A percentile compares a stretch with the other conserved stretches of the same genome.
phyloP scores from a whole-genome alignment of 192 early-diverging fungal species.

The Mortierella claussenii region DNA sequence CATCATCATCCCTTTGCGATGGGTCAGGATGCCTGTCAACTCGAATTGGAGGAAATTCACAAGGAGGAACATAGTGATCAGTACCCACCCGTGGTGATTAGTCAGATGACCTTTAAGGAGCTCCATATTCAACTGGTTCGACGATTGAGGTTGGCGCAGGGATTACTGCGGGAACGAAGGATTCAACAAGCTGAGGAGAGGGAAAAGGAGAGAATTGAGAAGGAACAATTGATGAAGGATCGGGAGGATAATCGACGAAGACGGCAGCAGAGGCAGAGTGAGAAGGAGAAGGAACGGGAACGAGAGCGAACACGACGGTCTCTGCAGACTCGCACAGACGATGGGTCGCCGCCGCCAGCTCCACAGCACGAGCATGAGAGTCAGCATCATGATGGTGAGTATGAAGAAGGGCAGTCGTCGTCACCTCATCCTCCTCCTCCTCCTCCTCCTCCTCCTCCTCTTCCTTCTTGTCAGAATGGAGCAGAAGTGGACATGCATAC shows the following conservation, averaged over 20 bases:
- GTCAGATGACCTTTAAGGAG: slow-evolving; percentile 22
- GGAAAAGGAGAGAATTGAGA: background rate
- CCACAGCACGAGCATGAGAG: too few relatives aligned
- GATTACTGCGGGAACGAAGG: slow-evolving; percentile 15
- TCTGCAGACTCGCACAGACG: background rate
- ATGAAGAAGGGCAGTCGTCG: too few relatives aligned
- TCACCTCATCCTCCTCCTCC: background rate
- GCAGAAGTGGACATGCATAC: too few relatives aligned
- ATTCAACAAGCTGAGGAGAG: slow-evolving; percentile 10
- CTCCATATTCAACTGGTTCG: slow-evolving; percentile 36
- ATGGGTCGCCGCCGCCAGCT: too few relatives aligned
- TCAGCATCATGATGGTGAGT: too few relatives aligned
- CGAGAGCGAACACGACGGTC: background rate
- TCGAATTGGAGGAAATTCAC: slow-evolving; percentile 2
- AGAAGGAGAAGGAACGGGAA: background rate
- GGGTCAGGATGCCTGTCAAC: slow-evolving; percentile 7
- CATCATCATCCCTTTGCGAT: background rate
- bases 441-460: too few relatives aligned
- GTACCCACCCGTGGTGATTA: slow-evolving; percentile 3
- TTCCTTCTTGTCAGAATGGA: too few relatives aligned
- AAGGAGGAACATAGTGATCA: too few relatives aligned
- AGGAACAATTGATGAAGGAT: slow-evolving; percentile 20
- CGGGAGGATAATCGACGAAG: slow-evolving; percentile 15
- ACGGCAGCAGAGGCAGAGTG: background rate
- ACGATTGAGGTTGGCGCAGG: slow-evolving; percentile 10